Evolutionary conservation across 2,329 filamentous ascomycete genomes (phyloP), one percentile per base, ranked within the genome.

Genomic region (Sclerotinia subarctica): DNA sequence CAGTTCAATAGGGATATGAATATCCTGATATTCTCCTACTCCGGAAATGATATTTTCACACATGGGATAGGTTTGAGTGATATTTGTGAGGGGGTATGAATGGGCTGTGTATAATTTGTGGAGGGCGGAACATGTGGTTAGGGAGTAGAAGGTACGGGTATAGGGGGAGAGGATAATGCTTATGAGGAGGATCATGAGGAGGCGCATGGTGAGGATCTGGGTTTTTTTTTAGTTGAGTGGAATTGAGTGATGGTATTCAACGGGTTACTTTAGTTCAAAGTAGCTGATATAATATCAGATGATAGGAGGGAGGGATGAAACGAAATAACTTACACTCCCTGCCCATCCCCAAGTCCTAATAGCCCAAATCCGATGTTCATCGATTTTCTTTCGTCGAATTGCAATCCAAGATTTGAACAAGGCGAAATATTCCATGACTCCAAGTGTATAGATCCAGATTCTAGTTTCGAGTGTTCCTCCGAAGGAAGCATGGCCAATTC

Each of bases 291-390:
- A 6, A 24, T 10, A 10, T 17, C 5, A 19, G 21, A 8, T 17
- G 5, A n/a, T n/a, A 10, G 32, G 53, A 24, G 21, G 7, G 13
- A 13, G 5, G 11, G 38, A 3, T 24, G 1, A 10, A 46, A 47
- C 3, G 3, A 6, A 21, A 7, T 24, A 5, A 47, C 63, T 65
- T 24, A 65, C 63, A 19, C 26, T 57, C 2, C 63, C 63, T 21
- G 38, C 24, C 63, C 51, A 65, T 19, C 63, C 63, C 63, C 63
- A 65, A 65, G 63, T 47, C 63, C 63, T 65, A 15, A 65, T 57
- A n/a, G 63, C 63, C 63, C 63, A 65, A 35, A 24, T 26, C 26
- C 63, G 24, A 44, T 65, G 63, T 21, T 54, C 42, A 17, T 1
- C 21, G 21, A 57, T 35, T 35, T 46, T 65, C 6, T 46, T 46